Percentiles rank a stretch among this genome's conserved stretches.
These are phyloP conservation scores for Crithidia brevicula DNA, from an alignment of 208 protist species.

Conservation along the genomic window DNA sequence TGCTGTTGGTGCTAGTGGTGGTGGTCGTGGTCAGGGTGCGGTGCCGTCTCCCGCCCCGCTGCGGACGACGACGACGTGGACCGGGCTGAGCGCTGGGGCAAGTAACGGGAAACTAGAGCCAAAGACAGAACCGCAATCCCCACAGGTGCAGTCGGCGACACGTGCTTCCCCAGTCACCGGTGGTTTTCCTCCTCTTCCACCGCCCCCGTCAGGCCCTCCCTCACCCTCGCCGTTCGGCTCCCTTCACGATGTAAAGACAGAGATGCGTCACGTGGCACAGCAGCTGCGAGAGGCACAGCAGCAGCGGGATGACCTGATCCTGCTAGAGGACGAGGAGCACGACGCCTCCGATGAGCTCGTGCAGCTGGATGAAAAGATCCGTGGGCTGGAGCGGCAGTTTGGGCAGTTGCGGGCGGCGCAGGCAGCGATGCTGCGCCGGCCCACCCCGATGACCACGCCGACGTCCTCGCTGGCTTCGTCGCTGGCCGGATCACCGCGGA, in stretches of 20 bases:
- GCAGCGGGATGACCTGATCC: constrained; percentile 67
- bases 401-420: constrained; percentile 45
- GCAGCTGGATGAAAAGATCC: constrained; percentile 48
- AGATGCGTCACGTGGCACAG: constrained; percentile 43
- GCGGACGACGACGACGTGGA: constrained; percentile 12
- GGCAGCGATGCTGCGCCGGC: constrained; percentile 54
- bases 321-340: constrained; percentile 76
- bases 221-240: background rate
- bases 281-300: constrained; percentile 61
- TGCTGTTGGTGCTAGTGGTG: too few relatives aligned
- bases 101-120: background rate
- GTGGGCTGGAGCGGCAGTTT: constrained; percentile 54
- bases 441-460: constrained; percentile 24
- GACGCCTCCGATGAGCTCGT: constrained; percentile 44
- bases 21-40: too few relatives aligned
- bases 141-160: background rate
- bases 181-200: background rate
- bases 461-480: constrained; percentile 29
- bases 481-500: constrained; percentile 29
- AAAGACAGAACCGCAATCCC: background rate
- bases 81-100: background rate
- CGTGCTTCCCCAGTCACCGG: background rate
- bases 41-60: too few relatives aligned
- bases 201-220: background rate
- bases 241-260: constrained; percentile 54